Evolutionary conservation across 179 eudicot genomes (phyloP), one percentile per base, ranked within the genome.

Genomic region (Actinidia arguta): DNA sequence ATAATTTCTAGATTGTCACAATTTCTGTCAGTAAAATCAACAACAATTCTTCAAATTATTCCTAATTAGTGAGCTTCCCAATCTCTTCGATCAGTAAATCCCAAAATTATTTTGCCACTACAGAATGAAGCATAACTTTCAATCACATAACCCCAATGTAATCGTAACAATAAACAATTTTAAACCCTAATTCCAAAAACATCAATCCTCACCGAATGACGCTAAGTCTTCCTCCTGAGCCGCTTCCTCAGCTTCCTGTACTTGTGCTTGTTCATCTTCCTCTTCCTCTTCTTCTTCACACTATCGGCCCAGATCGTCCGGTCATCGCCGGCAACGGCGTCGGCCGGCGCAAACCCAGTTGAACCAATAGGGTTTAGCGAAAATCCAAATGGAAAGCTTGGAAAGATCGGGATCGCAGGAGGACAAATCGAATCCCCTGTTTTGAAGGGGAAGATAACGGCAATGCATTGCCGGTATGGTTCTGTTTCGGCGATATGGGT

Each of bases 191-290:
- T 31, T 39, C 46, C 63, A 22, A 27, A 31, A n/a, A 55, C 20
- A 55, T 24, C 42, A 75, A 76, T 20, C 20, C 79, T 58, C 54
- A 56, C 79, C 79, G n/a, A n/a, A 42, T 6, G 39, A 42, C 46
- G 5, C 74, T 67, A 80, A 8, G 83, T 81, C 14, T 5, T 82
- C 88, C 78, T 92, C 82, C 94, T 87, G 77, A 92, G 91, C 16
- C 93, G 89, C 88, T 93, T 94, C 81, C 94, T 90, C 11, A 91
- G 94, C 93, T 95, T 95, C 92, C 86, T 94, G 78, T 86, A 80
- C 92, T 95, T 95, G 84, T 94, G 99, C 91, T 94, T 95, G 83
- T 95, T 95, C 97, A 94, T 95, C 95, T 95, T 95, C 91, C 67
- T 94, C 92, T 94, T 95, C 88, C 98, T 89, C 91, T 95, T 95